Evolutionary conservation across 1,284 basidiomycete species (phyloP), one percentile per base, ranked within the genome.

Genomic region (Apiotrichum laibachii): DNA sequence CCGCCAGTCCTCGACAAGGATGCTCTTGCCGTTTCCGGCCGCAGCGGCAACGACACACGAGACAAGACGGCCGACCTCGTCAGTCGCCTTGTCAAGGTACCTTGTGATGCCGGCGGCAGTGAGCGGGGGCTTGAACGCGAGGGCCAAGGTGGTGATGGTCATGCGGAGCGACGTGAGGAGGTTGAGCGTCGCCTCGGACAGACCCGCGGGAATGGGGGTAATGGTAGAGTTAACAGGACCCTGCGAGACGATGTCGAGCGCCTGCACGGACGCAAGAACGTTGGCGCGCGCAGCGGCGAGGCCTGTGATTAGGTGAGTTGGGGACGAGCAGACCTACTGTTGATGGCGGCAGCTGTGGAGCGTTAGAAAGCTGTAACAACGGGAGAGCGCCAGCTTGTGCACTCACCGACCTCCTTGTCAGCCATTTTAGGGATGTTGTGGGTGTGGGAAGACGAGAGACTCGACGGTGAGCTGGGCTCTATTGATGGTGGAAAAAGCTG

Each of bases 51-150:
- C 39, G 8, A 75, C 69, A 50, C 73, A 76, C 31, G 61, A 64
- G 16, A 69, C 62, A 12, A 72, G 48, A 16, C 69, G 66, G 21
- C 65, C 66, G 19, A 70, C 53, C 33, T 67, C 59, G 39, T 72
- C 68, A n/a, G 58, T 59, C 31, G 72, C 53, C 50, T 72, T 73
- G 19, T 68, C 64, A 40, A 75, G 64, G 56, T 72, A 68, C 39
- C 60, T 61, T 11, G 65, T 50, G 3, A 71, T 71, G 2, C 69
- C 73, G 12, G 58, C 58, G 8, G 63, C 34, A 5, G 72, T 72
- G 37, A 74, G 57, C 1, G 75, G 75, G n/a, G 73, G 70, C 56
- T 75, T 73, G 65, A 72, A 72, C 2, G 72, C 64, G 13, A 77
- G 60, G 7, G 72, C 64, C 8, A 75, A 62, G 12, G 67, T 65